Evolutionary conservation across 768 basidiomycete species (phyloP).

Genomic region (Trametes elegans): DNA sequence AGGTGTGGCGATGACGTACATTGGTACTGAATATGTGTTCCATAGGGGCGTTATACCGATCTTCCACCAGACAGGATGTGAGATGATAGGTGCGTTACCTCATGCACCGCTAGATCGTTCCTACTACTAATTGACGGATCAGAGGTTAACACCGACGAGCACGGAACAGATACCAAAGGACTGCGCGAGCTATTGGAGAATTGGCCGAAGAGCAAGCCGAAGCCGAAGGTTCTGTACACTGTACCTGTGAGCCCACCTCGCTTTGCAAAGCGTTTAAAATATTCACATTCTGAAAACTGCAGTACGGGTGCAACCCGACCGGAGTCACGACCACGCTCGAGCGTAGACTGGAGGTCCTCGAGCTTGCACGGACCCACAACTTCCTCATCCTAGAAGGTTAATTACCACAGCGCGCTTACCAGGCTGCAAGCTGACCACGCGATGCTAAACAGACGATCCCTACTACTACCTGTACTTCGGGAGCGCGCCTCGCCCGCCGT

Average conservation of each 20-base stretch:
- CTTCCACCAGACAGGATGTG: slow-evolving; percentile 53
- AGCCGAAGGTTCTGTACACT: slow-evolving; percentile 80
- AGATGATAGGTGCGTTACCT: slow-evolving; percentile 53
- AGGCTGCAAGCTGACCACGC: no score
- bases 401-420: slow-evolving; percentile 3
- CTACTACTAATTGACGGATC: not conserved
- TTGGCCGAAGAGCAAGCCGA: slow-evolving; percentile 71
- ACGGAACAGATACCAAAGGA: slow-evolving; percentile 61
- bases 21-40: slow-evolving; percentile 2
- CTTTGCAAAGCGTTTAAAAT: not conserved
- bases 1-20: slow-evolving; percentile 19
- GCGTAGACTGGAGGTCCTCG: slow-evolving; percentile 68
- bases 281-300: not conserved
- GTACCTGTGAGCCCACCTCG: slow-evolving; percentile 50
- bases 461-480: slow-evolving; percentile 81
- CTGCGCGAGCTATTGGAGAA: slow-evolving; percentile 64
- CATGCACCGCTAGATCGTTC: not conserved
- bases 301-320: slow-evolving; percentile 88
- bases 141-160: slow-evolving; percentile 78
- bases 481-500: slow-evolving; percentile 56
- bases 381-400: slow-evolving; percentile 85
- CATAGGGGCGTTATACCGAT: slow-evolving; percentile 72
- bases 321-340: slow-evolving; percentile 73
- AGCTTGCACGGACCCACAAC: slow-evolving; percentile 67
- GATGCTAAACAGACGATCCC: slow-evolving; percentile 59